Base-by-base conservation (phyloP, 23 red algal species). In the Gracilaria vermiculophylla region DNA sequence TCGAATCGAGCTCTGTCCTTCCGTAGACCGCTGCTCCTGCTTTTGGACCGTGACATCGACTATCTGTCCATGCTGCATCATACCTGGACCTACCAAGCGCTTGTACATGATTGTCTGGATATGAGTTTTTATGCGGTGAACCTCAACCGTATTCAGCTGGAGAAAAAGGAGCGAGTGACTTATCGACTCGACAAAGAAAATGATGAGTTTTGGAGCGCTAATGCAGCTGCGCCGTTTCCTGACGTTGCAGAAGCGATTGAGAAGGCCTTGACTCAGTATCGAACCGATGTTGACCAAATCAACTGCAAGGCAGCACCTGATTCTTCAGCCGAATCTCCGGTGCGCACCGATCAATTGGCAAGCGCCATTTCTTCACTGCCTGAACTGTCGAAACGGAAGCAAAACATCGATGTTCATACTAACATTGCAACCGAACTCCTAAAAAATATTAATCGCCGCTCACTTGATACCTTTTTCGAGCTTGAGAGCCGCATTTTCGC, bases 11-110 rank as follows among this genome's bases (percentile, higher is more conserved):
- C 77, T 4, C 40, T 81, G 10, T 77, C 72, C 10, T 84, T 93
- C 76, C 76, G 89, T 1, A 45, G 96, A 33, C 96, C 96, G 10
- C 64, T 91, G 8, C 58, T 91, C 5, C 74, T 91, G 31, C 50
- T 91, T 57, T 37, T 91, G 12, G 87, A 91, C 56, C 54, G 87
- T 19, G 69, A 94, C 69, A 71, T 98, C 47, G 92, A 95, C 53
- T 90, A 95, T 54, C 62, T 71, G 28, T 67, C 90, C 54, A 92
- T 98, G 92, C 60, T 98, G 25, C 92, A 98, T 76, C 96, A 98
- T 52, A 90, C 89, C 0, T 98, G 96, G 96, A 98, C 96, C 17
- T 98, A 98, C 51, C 90, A 98, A 82, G 91, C 76, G 34, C 92
- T 98, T n/a, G 81, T 90, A 5, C 96, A 98, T 78, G 96, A 98